Base-by-base conservation (phyloP, 768 basidiomycete genomes). In the Termitomyces sp. region DNA sequence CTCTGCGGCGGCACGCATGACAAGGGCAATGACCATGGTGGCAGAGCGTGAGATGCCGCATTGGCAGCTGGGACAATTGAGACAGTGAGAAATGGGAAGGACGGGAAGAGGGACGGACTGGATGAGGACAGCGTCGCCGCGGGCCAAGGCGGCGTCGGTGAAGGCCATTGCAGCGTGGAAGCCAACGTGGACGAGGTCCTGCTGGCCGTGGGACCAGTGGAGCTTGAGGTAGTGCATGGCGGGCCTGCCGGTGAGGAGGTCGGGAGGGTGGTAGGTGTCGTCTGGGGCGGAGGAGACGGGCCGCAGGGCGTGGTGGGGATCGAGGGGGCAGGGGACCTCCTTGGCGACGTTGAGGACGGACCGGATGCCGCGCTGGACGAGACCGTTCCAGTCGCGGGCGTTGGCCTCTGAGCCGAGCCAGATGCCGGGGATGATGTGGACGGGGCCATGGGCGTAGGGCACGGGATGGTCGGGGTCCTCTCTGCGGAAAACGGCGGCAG, bases 361-460 rank as follows among this genome's bases (percentile, higher is more conserved):
- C 59, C 79, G 82, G 66, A 95, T 93, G 40, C 86, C 83, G 35
- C 85, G 81, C 51, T 87, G 80, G 23, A 82, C 65, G 56, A 95
- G 83, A 28, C 77, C 76, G 42, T 74, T 75, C 85, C 89, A 91
- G 70, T 95, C 89, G 56, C 85, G 82, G 44, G 89, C 92, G 63
- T 95, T 94, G 71, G 94, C 92, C 70, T 95, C 92, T 55, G 90
- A 90, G 60, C 94, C 94, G 10, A 96, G 83, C 86, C 87, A 96
- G 56, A 96, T 77, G 50, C 86, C 84, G 3, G 93, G 93, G 46
- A 95, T 77, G 64, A 97, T 77, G 70, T 95, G 87, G 14, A 88
- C 72, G 45, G 94, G 94, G 15, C 94, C 94, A 64, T 87, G 78
- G 4, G 77, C 66, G 68, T 97, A 97, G 6, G 94, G 89, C 2